Base-by-base conservation (phyloP, 2,329 filamentous ascomycete species). In the Allantophomopsis cytisporea region DNA sequence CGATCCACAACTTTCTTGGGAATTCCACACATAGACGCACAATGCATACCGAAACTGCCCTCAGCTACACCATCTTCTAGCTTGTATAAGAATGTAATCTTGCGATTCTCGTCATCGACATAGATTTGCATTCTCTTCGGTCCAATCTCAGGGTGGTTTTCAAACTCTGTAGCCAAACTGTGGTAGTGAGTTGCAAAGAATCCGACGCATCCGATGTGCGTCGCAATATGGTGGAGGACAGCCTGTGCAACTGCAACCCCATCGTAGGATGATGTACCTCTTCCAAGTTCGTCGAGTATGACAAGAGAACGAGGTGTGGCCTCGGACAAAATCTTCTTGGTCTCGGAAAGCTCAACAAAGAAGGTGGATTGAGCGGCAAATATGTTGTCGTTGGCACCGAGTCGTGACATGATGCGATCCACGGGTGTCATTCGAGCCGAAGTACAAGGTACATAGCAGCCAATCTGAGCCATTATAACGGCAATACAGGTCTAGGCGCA, bases 151-250 rank as follows among this genome's bases (percentile, higher is more conserved):
- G 91, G 88, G 50, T 98, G 91, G 13, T 73, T 71, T 47, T 82
- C 77, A 53, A 96, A 98, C 57, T 98, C 91, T 0, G 84, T 80
- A 0, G 89, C 88, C 1, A 98, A 73, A 2, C 83, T 91, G 57
- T 95, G 91, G 60, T 98, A 98, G 55, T 98, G 91, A 0, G 91
- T 98, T 1, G 91, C 91, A 53, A 98, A 98, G 72, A 94, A 96
- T 30, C 91, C 91, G 2, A 94, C 65, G 39, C 89, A 94, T 38
- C 91, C 91, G 39, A 95, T 83, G 51, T 96, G 87, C 3, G 84
- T 84, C 7, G 89, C 88, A 13, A 96, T 76, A 50, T 98, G 89
- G 56, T 98, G 91, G n/a, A 98, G 72, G 0, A 98, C 91, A 1
- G 91, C 86, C 59, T 98, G 89, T 0, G 91, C 91, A 3, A 98